Conservation (phyloP, 495 filamentous ascomycete genomes). For the Clavariopsis aquatica region DNA sequence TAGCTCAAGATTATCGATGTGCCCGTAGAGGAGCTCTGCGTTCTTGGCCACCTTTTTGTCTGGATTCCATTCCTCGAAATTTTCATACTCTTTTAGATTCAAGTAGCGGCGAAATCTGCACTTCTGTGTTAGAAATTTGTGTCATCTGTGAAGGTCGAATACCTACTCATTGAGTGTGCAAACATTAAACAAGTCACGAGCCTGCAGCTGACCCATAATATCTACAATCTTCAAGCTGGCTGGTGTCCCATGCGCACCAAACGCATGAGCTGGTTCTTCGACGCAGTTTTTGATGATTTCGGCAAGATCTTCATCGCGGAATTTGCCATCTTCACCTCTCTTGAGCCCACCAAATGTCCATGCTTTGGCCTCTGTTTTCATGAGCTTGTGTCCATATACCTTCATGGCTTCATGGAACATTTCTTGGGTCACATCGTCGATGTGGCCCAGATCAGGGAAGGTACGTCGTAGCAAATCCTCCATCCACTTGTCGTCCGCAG, state of each 20-base stretch:
- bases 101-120: constrained; percentile 40
- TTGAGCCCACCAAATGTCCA: constrained; percentile 61
- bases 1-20: constrained; percentile 42
- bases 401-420: constrained; percentile 57
- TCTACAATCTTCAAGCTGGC: constrained; percentile 41
- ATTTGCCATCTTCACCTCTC: constrained; percentile 57
- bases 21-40: constrained; percentile 41
- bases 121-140: neutral
- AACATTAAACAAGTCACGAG: constrained; percentile 40
- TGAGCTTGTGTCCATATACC: constrained; percentile 53
- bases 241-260: constrained; percentile 41
- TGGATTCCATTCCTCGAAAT: constrained; percentile 38
- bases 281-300: constrained; percentile 58
- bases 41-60: constrained; percentile 38
- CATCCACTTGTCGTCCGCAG: constrained; percentile 44
- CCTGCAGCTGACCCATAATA: constrained; percentile 41
- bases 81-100: constrained; percentile 39
- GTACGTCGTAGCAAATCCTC: constrained; percentile 29
- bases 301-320: constrained; percentile 62
- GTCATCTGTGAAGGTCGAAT: neutral
- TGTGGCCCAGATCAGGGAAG: constrained; percentile 33
- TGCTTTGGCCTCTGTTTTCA: constrained; percentile 53
- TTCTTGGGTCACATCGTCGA: constrained; percentile 51
- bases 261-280: constrained; percentile 54
- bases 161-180: constrained; percentile 43